Conservation (phyloP, 2,329 filamentous ascomycete genomes). For the Venturia aucupariae region DNA sequence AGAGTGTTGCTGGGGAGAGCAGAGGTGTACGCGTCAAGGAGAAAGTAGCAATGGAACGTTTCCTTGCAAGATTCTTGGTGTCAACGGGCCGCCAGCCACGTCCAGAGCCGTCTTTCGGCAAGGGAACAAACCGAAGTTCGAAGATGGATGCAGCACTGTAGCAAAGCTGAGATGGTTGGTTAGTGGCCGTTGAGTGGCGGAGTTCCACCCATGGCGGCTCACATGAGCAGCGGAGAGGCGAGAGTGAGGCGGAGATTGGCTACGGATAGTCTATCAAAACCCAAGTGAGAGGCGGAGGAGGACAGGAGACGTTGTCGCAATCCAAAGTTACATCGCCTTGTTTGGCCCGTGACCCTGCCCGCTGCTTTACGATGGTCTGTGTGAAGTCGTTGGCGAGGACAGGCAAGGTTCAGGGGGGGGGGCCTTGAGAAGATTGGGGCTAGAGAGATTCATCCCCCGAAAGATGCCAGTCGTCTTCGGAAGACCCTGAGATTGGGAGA, state of each 20-base stretch:
- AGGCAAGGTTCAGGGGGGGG: not conserved
- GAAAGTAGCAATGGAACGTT: not conserved
- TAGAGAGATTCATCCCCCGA: not conserved
- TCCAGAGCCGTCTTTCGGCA: not conserved
- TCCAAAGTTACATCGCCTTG: not conserved
- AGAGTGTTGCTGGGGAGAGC: not conserved
- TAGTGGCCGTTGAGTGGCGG: not conserved
- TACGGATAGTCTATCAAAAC: too few species aligned
- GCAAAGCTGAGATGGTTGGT: not conserved
- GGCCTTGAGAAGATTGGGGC: too few species aligned
- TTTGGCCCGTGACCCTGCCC: not conserved
- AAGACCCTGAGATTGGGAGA: not conserved
- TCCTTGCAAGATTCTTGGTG: not conserved
- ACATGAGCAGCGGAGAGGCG: not conserved
- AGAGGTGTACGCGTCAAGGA: not conserved
- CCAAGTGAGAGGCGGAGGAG: not conserved
- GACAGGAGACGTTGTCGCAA: not conserved
- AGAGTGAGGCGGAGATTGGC: conserved; percentile 9
- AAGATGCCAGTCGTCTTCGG: not conserved
- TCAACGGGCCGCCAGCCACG: conserved; percentile 3
- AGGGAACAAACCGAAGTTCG: not conserved
- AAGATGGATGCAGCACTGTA: not conserved
- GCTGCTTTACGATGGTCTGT: not conserved
- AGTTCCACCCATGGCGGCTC: not conserved
- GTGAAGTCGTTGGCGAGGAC: not conserved